Base-by-base conservation (phyloP, 1,284 basidiomycete genomes). In the Athelia sp. region DNA sequence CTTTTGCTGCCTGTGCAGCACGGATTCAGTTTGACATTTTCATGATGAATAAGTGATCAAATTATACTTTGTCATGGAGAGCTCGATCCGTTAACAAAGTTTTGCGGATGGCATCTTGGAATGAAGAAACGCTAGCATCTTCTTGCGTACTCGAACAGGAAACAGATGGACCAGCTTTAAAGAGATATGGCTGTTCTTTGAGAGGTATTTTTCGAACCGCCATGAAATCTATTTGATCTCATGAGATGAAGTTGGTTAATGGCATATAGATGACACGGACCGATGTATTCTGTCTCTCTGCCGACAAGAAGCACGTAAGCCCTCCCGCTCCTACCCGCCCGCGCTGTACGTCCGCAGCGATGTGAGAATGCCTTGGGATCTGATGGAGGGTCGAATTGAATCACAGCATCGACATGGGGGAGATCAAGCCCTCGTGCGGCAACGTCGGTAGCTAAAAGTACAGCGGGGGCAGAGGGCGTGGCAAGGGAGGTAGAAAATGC, bases 381-480 rank as follows among this genome's bases (percentile, higher is more conserved):
- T 1, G 86, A 84, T 0, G 97, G 97, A 9, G 96, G 87, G 62
- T 99, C 97, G 61, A 95, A 98, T 65, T 99, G 97, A 29, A 99
- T 73, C 10, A 99, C 93, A 11, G 88, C 83, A 58, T 99, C 96
- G 1, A 99, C 93, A 60, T 93, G 83, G 15, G 95, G 93, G 23
- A 99, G 75, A 65, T 99, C 97, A 42, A 99, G 81, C 0, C 97
- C 97, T 34, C 97, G 81, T 2, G 97, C 95, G 3, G 96, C 97
- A 6, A 99, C 93, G 61, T 99, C 97, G 9, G 97, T 99, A 36
- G 96, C 95, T n/a, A 99, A 81, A 14, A 99, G 77, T 22, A 99
- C 79, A 1, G 87, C 82, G 1, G 90, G 88, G 0, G 80, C 71
- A 3, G 70, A 64, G 9, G 78, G 74, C 0, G 81, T 82, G 0